Conservation (phyloP, 805 yeast species). For the Tanozyma kutaoensis region DNA sequence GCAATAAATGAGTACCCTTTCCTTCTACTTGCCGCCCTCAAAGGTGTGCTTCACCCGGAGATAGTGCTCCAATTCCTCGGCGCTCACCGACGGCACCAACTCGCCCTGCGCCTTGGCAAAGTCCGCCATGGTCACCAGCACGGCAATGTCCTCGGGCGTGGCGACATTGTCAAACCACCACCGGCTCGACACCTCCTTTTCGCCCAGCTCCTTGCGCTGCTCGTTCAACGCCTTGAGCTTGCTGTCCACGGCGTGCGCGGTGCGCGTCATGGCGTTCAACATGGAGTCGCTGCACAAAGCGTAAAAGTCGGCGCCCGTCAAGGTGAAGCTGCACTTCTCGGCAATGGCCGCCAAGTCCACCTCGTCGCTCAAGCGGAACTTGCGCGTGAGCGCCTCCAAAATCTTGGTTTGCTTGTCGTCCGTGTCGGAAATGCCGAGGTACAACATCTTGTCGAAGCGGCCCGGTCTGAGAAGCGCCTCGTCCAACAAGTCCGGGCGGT, state of each 20-base stretch:
- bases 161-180: slow-evolving; percentile 90
- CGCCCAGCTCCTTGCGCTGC: slow-evolving; percentile 12
- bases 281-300: slow-evolving; percentile 93
- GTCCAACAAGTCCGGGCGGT: slow-evolving; percentile 88
- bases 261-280: slow-evolving; percentile 91
- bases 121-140: slow-evolving; percentile 57
- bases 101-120: slow-evolving; percentile 64
- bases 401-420: slow-evolving; percentile 80
- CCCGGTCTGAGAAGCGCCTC: slow-evolving; percentile 92
- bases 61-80: slow-evolving; percentile 78
- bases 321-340: slow-evolving; percentile 68
- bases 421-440: slow-evolving; percentile 86
- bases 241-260: slow-evolving; percentile 62
- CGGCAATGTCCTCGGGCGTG: slow-evolving; percentile 49
- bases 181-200: slow-evolving; percentile 44
- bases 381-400: slow-evolving; percentile 77
- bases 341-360: slow-evolving; percentile 54
- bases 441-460: slow-evolving; percentile 88
- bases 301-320: slow-evolving; percentile 96
- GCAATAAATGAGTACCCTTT: too few species aligned
- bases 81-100: slow-evolving; percentile 75
- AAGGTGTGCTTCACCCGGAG: slow-evolving; percentile 65
- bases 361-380: slow-evolving; percentile 47
- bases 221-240: slow-evolving; percentile 44
- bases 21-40: slow-evolving; percentile 49